Conservation (phyloP, 768 basidiomycete species). For the Kwoniella botswanensis region DNA sequence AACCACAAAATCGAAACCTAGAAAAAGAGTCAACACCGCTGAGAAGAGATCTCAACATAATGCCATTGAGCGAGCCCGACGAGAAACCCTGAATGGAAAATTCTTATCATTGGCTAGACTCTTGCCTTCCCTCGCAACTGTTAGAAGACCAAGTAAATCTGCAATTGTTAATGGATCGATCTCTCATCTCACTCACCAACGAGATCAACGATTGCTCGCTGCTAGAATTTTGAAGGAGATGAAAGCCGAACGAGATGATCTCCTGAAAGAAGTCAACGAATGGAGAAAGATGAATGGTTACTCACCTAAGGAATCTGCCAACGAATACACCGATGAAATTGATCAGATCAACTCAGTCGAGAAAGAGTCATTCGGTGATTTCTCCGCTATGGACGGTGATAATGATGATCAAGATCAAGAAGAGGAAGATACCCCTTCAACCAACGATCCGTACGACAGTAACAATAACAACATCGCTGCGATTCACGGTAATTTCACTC, state of each 20-base stretch:
- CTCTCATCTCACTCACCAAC: slow-evolving; percentile 71
- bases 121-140: slow-evolving; percentile 85
- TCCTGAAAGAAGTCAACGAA: slow-evolving; percentile 89
- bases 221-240: slow-evolving; percentile 78
- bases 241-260: slow-evolving; percentile 80
- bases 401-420: slow-evolving; percentile 42
- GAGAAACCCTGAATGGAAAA: slow-evolving; percentile 89
- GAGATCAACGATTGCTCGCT: slow-evolving; percentile 79
- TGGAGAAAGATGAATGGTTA: slow-evolving; percentile 77
- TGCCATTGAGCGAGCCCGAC: slow-evolving; percentile 89
- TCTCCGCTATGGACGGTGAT: slow-evolving; percentile 45
- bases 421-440: slow-evolving; percentile 10
- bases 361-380: slow-evolving; percentile 54
- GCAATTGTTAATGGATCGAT: slow-evolving; percentile 96
- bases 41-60: slow-evolving; percentile 97
- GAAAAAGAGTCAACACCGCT: slow-evolving; percentile 90
- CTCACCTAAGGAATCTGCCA: slow-evolving; percentile 59
- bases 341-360: slow-evolving; percentile 54
- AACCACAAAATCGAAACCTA: slow-evolving; percentile 65
- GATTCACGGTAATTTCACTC: slow-evolving; percentile 12
- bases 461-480: slow-evolving; percentile 9
- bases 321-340: slow-evolving; percentile 52
- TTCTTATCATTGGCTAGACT: slow-evolving; percentile 88
- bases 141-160: slow-evolving; percentile 92
- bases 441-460: slow-evolving; percentile 4